phyloP scores from a whole-genome alignment of 108 stramenopile genomes.

The Skeletonema marinoi region DNA sequence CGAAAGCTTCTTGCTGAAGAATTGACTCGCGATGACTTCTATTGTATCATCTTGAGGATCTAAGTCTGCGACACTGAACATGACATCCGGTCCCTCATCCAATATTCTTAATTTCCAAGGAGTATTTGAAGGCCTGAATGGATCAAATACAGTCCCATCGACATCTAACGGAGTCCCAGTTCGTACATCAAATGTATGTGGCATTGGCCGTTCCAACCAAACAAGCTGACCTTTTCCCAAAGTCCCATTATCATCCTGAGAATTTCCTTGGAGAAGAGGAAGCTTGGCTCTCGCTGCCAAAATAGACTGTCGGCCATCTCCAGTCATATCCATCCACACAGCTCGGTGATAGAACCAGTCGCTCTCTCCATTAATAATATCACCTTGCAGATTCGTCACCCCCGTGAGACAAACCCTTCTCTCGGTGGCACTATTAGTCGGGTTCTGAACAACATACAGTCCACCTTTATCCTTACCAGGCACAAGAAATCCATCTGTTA shows the following conservation, averaged over 20 bases:
- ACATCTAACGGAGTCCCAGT: constrained; percentile 79
- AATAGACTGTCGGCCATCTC: constrained; percentile 88
- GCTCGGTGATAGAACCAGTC: constrained; percentile 95
- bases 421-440: constrained; percentile 59
- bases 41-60: constrained; percentile 85
- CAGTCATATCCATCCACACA: constrained; percentile 89
- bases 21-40: constrained; percentile 92
- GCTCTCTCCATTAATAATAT: constrained; percentile 38
- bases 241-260: constrained; percentile 7
- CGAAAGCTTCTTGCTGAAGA: constrained; percentile 81
- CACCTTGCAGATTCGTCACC: constrained; percentile 32
- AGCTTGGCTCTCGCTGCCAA: constrained; percentile 88
- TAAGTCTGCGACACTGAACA: constrained; percentile 94
- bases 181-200: constrained; percentile 57
- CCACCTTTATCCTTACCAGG: constrained; percentile 94
- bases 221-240: constrained; percentile 70
- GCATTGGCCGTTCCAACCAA: constrained; percentile 85
- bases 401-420: constrained; percentile 69
- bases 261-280: constrained; percentile 28
- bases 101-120: constrained; percentile 88
- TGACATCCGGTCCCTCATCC: constrained; percentile 93
- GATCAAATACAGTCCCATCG: constrained; percentile 85
- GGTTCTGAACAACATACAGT: constrained; percentile 84
- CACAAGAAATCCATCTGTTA: constrained; percentile 94
- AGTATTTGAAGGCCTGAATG: constrained; percentile 65